Base-by-base conservation (phyloP, 345 rosid genomes). In the Hypericum perforatum region DNA sequence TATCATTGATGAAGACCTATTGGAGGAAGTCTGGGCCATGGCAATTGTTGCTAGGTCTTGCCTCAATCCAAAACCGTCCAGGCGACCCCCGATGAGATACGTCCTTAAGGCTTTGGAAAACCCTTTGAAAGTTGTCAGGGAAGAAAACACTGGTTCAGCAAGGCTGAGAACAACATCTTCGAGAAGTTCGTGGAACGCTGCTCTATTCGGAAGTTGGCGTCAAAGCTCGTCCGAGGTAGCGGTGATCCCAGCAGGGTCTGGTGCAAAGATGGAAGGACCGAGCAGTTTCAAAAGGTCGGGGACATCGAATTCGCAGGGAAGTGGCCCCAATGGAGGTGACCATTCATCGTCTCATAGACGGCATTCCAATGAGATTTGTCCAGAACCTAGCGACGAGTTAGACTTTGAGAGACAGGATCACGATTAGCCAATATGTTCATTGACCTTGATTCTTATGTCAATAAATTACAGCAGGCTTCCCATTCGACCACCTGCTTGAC, bases 1-100 rank as follows among this genome's bases (percentile, higher is more conserved):
- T 11, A 76, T 94, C 10, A 81, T 94, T 3, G 97, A 94, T 12
- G 99, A 94, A 57, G 99, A 94, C 64, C 74, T 89, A 6, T 66
- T 94, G 43, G 99, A 94, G 67, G 99, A 94, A 75, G 96, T 94
- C 29, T 94, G 99, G 99, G 97, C 99, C 5, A 89, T 94, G 94
- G 95, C 97, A 4, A 81, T 94, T 58, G 82, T 94, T 8, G 95
- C 99, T 5, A 76, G 85, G 62, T 94, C 99, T 48, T 94, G 97
- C 76, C 79, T 94, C 52, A 89, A 94, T 66, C 92, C 95, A 2
- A 94, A 89, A 70, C 92, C 95, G 47, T 71, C 92, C 2, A 81
- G 84, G 74, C 79, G 99, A 49, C 99, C 97, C 0, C 82, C 75
- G 8, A 94, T 94, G 97, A 84, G 89, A 74, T 84, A 94, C 61